These are phyloP conservation scores for Aureobasidium sp. DNA, from an alignment of 2,329 filamentous ascomycete genomes.

Conservation along the genomic window DNA sequence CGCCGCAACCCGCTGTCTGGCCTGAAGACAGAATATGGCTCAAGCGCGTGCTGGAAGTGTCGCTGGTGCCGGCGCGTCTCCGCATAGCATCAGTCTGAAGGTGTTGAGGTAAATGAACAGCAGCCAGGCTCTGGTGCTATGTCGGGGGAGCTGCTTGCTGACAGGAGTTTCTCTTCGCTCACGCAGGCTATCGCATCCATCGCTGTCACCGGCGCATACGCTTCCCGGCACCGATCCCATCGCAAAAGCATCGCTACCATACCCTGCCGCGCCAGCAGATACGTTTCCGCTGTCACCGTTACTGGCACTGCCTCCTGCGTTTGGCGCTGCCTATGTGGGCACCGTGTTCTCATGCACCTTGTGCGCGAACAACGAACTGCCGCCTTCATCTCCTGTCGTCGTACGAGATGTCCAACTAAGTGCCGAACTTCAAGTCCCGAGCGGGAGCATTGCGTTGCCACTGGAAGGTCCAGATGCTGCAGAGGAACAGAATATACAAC, in stretches of 20 bases:
- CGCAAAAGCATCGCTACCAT: slow-evolving; percentile 63
- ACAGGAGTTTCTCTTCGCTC: slow-evolving; percentile 7
- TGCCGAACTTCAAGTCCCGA: slow-evolving; percentile 92
- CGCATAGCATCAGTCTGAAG: slow-evolving; percentile 78
- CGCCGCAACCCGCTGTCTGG: neutral
- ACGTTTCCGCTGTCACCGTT: slow-evolving; percentile 50
- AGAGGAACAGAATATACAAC: slow-evolving; percentile 33
- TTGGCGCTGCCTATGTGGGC: slow-evolving; percentile 90
- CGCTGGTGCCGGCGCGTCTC: slow-evolving; percentile 27
- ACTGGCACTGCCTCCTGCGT: slow-evolving; percentile 79
- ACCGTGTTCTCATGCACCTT: slow-evolving; percentile 92
- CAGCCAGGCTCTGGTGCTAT: neutral
- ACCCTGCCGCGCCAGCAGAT: slow-evolving; percentile 42
- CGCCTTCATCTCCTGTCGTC: slow-evolving; percentile 28
- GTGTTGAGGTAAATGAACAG: slow-evolving; percentile 63
- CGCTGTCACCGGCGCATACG: slow-evolving; percentile 62
- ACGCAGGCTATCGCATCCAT: slow-evolving; percentile 68
- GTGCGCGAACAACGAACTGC: slow-evolving; percentile 83
- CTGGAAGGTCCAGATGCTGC: slow-evolving; percentile 47
- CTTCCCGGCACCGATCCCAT: slow-evolving; percentile 43
- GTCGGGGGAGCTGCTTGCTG: neutral
- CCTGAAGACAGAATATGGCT: neutral
- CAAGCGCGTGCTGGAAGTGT: neutral
- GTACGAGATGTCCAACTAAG: slow-evolving; percentile 73
- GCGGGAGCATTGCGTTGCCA: slow-evolving; percentile 54